A percentile compares a stretch with the other conserved stretches of the same genome.
These are phyloP conservation scores for Amaranthus tricolor DNA, from an alignment of 179 eudicot species.

Conservation along the genomic window DNA sequence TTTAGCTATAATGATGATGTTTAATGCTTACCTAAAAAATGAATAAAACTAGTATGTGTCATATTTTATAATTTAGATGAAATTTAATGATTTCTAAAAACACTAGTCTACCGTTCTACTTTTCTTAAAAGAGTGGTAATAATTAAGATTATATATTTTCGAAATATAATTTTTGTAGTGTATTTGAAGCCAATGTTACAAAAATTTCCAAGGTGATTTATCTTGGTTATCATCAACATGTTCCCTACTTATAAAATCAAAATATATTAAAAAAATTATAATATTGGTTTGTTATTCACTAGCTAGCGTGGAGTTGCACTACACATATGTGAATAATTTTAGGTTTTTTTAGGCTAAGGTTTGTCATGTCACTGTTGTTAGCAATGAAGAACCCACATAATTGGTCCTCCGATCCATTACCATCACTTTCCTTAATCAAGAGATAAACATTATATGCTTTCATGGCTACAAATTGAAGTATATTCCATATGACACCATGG, in stretches of 20 bases:
- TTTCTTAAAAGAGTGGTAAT: neutral
- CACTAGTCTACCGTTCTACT: too few species aligned
- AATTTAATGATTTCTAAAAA: too few species aligned
- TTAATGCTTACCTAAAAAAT: too few species aligned
- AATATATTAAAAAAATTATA: neutral
- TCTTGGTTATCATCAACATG: neutral
- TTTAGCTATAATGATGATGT: too few species aligned
- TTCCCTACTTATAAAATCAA: neutral
- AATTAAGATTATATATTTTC: neutral
- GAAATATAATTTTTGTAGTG: neutral
- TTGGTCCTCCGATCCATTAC: neutral
- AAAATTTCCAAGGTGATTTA: neutral
- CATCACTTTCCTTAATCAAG: conserved; percentile 19
- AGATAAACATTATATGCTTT: neutral
- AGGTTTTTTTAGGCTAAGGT: neutral
- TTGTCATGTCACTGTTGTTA: neutral
- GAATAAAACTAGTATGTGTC: too few species aligned
- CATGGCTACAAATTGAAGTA: neutral
- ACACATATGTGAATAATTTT: neutral
- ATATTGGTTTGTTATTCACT: neutral
- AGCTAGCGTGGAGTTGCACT: neutral
- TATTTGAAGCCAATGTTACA: neutral
- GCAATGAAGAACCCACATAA: neutral
- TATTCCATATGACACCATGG: neutral
- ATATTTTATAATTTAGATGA: too few species aligned